Evolutionary conservation across 495 filamentous ascomycete species (phyloP), one percentile per base, ranked within the genome.

Genomic region (Neurospora tetrasperma): DNA sequence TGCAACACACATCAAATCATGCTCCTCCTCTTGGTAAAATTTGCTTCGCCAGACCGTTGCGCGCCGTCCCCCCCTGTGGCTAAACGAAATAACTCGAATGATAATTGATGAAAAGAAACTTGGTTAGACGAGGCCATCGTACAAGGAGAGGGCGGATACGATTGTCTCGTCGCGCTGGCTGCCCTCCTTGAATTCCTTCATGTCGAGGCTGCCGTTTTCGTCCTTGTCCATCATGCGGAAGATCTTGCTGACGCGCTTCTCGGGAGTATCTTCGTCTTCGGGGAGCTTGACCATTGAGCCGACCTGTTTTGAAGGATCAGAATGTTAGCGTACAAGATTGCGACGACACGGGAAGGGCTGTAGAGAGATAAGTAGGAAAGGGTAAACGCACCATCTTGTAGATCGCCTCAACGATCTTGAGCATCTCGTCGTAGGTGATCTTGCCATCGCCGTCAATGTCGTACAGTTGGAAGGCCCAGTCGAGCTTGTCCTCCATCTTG

Each of bases 191-290:
- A 99, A 99, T 82, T 99, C 96, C 70, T 94, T 90, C 87, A 97
- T 93, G 82, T 96, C 91, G 70, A 97, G 84, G 79, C 90, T 93
- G 73, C 94, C 91, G 78, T 98, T 98, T 85, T 99, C 94, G 80
- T 99, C 96, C 85, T 99, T 99, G 85, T 99, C 96, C 96, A 99
- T 99, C 96, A 98, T 98, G 77, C 92, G 89, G 85, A 99, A 99
- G 82, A 99, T 99, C 86, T 99, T 99, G 79, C 86, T 89, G 39
- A 99, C 96, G 69, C 96, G 93, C 86, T 99, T 99, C 85, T 99
- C 94, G 27, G 96, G 96, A 71, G 96, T 99, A 83, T 98, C 95
- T 84, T 99, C 96, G 83, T 99, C 96, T 81, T 97, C 93, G 46
- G 96, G 96, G 39, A 99, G 88, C 82, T 98, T 98, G 79, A 98